A percentile compares a stretch with the other conserved stretches of the same genome.
phyloP scores from a whole-genome alignment of 1,139 yeast species.

The Pneumocystis wakefieldiae region DNA sequence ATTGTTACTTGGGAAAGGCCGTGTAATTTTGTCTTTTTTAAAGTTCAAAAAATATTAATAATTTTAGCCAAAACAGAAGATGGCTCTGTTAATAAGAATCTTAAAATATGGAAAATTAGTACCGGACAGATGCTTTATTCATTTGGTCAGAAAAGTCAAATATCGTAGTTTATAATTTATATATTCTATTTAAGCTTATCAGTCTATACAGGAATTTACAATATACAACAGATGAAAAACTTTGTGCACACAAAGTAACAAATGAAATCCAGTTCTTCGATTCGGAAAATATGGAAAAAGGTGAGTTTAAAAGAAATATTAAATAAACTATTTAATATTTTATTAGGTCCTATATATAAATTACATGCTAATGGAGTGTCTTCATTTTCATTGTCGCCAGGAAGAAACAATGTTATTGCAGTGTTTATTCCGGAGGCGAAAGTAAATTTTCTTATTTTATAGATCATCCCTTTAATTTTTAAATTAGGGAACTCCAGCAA shows the following conservation, averaged over 20 bases:
- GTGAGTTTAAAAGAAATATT: conserved; percentile 23
- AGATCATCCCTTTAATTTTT: not conserved
- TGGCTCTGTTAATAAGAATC: conserved; percentile 39
- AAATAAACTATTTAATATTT: not conserved
- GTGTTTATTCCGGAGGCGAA: conserved; percentile 73
- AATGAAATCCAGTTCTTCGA: conserved; percentile 65
- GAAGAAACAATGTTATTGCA: conserved; percentile 82
- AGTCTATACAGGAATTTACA: conserved; percentile 63
- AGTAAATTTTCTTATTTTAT: conserved; percentile 16
- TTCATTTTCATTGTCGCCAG: conserved; percentile 64
- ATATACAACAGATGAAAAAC: conserved; percentile 63
- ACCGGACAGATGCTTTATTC: conserved; percentile 40
- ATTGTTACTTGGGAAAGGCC: conserved; percentile 90
- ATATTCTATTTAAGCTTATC: not conserved
- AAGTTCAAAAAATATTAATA: not conserved
- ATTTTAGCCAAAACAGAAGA: conserved; percentile 25
- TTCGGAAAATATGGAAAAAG: conserved; percentile 38
- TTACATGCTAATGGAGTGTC: conserved; percentile 48
- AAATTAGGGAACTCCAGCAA: conserved; percentile 59
- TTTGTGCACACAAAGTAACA: conserved; percentile 48
- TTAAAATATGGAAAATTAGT: conserved; percentile 50
- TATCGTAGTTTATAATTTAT: conserved; percentile 24
- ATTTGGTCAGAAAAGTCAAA: conserved; percentile 70
- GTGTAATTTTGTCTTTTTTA: conserved; percentile 17
- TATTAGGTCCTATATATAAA: conserved; percentile 24